These are phyloP conservation scores for Solanum habrochaites DNA, from an alignment of 257 asterid genomes.

Conservation along the genomic window DNA sequence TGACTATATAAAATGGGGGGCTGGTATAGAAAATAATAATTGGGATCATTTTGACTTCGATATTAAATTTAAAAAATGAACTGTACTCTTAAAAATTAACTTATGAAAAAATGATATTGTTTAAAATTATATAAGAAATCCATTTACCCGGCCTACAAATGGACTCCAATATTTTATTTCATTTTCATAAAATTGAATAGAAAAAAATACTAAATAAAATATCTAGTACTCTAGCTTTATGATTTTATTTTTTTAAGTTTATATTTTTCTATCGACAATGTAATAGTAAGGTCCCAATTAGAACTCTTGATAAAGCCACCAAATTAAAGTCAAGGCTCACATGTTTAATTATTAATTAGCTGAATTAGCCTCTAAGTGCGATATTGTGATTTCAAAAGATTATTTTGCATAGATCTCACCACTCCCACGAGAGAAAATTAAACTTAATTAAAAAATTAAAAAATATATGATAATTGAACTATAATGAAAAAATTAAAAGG, in stretches of 20 bases:
- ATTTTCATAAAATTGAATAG: not conserved
- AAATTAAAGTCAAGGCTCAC: not conserved
- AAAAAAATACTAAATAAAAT: not conserved
- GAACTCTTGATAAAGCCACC: not conserved
- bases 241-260: too few species aligned
- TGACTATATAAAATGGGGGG: not conserved
- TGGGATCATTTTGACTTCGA: not conserved
- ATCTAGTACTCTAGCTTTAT: too few species aligned
- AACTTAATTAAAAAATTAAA: not conserved
- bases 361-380: not conserved
- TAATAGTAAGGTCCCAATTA: not conserved
- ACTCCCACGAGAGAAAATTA: not conserved
- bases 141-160: too few species aligned
- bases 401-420: not conserved
- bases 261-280: not conserved
- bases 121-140: too few species aligned
- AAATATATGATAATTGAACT: not conserved
- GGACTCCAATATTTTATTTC: not conserved
- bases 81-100: not conserved
- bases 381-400: not conserved
- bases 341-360: not conserved
- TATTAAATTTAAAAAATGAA: not conserved
- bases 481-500: not conserved
- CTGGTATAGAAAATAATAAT: not conserved
- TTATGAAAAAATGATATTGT: not conserved